Percentiles rank a stretch among this genome's conserved stretches.
Evolutionary conservation across 345 rosid genomes (phyloP).

Genomic region (Lenwebbia sp.): DNA sequence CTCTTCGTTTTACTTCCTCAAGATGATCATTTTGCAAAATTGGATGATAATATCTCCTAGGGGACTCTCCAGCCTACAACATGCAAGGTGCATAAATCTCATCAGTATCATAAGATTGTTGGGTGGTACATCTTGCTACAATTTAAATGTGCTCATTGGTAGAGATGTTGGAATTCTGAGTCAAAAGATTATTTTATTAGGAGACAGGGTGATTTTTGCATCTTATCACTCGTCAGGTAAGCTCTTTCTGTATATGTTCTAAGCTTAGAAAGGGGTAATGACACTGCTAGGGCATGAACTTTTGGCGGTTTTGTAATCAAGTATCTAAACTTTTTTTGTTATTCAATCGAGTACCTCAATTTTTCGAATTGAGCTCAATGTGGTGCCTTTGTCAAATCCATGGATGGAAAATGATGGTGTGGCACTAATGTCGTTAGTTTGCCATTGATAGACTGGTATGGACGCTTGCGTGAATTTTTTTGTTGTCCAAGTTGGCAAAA

Average conservation of each 20-base stretch:
- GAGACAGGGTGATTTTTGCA: not conserved
- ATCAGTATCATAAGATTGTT: not conserved
- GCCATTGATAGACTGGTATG: not conserved
- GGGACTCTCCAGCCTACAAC: not conserved
- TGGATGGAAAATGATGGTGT: not conserved
- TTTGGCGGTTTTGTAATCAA: not conserved
- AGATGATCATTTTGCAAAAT: not conserved
- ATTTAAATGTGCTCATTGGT: not conserved
- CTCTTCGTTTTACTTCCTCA: not conserved
- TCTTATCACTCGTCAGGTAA: not conserved
- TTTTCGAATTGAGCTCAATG: not conserved
- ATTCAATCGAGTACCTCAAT: not conserved
- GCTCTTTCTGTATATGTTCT: not conserved
- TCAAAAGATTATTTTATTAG: not conserved
- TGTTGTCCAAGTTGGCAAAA: not conserved
- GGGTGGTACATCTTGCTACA: not conserved
- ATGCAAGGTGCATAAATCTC: not conserved
- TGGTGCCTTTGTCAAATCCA: not conserved
- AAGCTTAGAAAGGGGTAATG: not conserved
- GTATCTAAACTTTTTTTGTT: not conserved
- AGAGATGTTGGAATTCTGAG: not conserved
- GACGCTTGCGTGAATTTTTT: not conserved
- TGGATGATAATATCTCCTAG: not conserved
- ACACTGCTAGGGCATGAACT: not conserved
- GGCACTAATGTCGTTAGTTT: not conserved